Evolutionary conservation across 371 early-diverging fungal genomes (phyloP).

Genomic region (Caulochytrium protostelioides): DNA sequence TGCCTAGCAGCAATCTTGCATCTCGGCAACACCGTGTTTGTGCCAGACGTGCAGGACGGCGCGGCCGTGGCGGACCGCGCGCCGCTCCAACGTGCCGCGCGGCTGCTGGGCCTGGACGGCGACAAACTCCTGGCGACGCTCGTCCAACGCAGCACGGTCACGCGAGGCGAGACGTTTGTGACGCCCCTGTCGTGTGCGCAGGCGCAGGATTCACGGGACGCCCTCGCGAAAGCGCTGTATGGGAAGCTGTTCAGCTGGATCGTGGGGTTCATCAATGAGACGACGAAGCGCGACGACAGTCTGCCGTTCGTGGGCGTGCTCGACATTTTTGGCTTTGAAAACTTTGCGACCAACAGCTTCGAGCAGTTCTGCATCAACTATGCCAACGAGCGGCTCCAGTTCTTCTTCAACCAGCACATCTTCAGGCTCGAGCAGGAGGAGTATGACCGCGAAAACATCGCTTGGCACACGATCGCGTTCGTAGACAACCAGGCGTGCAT

Average conservation of each 20-base stretch:
- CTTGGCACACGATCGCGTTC: slow-evolving; percentile 30
- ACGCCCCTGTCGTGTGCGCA: slow-evolving; percentile 12
- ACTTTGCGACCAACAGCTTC: slow-evolving; percentile 26
- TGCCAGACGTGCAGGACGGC: slow-evolving; percentile 6
- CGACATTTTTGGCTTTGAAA: slow-evolving; percentile 41
- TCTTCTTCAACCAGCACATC: slow-evolving; percentile 29
- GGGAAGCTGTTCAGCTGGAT: slow-evolving; percentile 23
- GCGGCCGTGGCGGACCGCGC: slow-evolving; percentile 24
- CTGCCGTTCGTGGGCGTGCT: slow-evolving; percentile 26
- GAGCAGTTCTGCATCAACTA: slow-evolving; percentile 41
- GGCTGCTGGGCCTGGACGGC: slow-evolving; percentile 17
- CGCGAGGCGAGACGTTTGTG: slow-evolving; percentile 16
- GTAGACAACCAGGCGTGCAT: slow-evolving; percentile 29
- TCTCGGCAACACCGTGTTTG: slow-evolving; percentile 15
- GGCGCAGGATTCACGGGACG: slow-evolving; percentile 4
- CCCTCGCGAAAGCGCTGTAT: slow-evolving; percentile 7
- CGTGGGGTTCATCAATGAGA: slow-evolving; percentile 21
- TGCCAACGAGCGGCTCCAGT: slow-evolving; percentile 39
- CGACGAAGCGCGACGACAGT: slow-evolving; percentile 4
- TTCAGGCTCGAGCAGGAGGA: slow-evolving; percentile 28
- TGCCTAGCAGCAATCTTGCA: slow-evolving; percentile 13
- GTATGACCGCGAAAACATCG: slow-evolving; percentile 21
- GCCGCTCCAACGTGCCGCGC: slow-evolving; percentile 34
- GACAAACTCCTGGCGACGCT: slow-evolving; percentile 17
- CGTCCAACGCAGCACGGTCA: slow-evolving; percentile 13